phyloP scores from a whole-genome alignment of 2,329 filamentous ascomycete species.

The Elsinoe perseae region DNA sequence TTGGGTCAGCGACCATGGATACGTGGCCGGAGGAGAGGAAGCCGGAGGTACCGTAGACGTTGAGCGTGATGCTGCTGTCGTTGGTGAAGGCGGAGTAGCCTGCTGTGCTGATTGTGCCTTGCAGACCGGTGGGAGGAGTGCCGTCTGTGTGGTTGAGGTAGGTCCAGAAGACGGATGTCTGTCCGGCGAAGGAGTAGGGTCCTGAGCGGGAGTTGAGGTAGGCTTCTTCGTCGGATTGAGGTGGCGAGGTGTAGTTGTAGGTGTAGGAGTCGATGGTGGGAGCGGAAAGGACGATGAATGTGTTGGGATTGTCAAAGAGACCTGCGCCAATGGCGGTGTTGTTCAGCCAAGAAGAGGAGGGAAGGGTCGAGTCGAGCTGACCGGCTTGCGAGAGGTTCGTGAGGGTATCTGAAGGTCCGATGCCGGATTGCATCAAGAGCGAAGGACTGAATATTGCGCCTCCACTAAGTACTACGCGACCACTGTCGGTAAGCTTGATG shows the following conservation, averaged over 20 bases:
- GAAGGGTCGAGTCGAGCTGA: conserved; percentile 26
- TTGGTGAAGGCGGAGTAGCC: conserved; percentile 29
- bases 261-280: conserved; percentile 16
- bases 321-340: conserved; percentile 43
- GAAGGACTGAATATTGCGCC: conserved; percentile 28
- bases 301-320: conserved; percentile 30
- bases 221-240: conserved; percentile 5
- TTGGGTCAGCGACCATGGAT: neutral
- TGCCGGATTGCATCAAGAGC: conserved; percentile 36
- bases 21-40: conserved; percentile 40
- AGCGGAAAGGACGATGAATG: conserved; percentile 16
- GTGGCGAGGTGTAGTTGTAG: conserved; percentile 14
- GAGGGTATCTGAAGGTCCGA: conserved; percentile 23
- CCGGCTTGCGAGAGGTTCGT: conserved; percentile 29
- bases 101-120: conserved; percentile 34
- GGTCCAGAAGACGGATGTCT: conserved; percentile 49
- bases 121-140: conserved; percentile 37
- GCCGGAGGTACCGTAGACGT: conserved; percentile 51
- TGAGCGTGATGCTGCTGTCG: conserved; percentile 46
- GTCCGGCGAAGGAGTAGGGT: conserved; percentile 32
- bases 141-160: conserved; percentile 49
- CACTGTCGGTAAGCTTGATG: conserved; percentile 26
- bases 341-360: conserved; percentile 41
- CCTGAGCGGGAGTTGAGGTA: conserved; percentile 16
- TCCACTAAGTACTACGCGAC: conserved; percentile 33